Evolutionary conservation across 805 yeast genomes (phyloP).

Genomic region (Candida loeiensis): DNA sequence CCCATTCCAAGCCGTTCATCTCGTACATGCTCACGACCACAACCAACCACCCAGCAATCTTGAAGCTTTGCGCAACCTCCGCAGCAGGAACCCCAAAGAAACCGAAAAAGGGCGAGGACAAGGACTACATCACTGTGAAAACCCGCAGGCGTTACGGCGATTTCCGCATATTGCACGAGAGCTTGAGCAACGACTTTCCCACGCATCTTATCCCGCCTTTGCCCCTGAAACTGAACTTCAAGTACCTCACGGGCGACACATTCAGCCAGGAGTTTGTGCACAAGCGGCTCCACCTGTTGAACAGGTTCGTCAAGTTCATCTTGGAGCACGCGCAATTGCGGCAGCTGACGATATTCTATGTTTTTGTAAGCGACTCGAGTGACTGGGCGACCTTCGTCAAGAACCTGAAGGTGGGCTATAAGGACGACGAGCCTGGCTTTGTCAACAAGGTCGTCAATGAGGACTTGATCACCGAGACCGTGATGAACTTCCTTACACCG

Average conservation of each 20-base stretch:
- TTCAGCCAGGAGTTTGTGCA: constrained; percentile 81
- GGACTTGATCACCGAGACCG: constrained; percentile 84
- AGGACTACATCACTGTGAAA: constrained; percentile 29
- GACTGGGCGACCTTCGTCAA: constrained; percentile 72
- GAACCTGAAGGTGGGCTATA: constrained; percentile 40
- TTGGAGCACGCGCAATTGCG: constrained; percentile 70
- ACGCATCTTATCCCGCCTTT: constrained; percentile 87
- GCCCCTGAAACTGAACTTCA: constrained; percentile 88
- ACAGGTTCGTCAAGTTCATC: constrained; percentile 69
- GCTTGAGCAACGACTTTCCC: constrained; percentile 74
- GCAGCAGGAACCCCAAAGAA: constrained; percentile 6
- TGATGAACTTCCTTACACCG: constrained; percentile 90
- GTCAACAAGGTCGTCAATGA: constrained; percentile 47
- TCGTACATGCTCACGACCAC: constrained; percentile 65
- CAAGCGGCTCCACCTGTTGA: constrained; percentile 76
- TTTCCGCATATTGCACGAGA: constrained; percentile 72
- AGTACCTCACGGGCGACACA: constrained; percentile 90
- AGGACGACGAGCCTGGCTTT: constrained; percentile 16
- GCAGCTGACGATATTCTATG: constrained; percentile 64
- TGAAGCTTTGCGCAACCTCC: constrained; percentile 18
- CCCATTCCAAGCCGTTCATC: constrained; percentile 69
- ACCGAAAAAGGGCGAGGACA: constrained; percentile 6
- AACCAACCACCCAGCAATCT: constrained; percentile 59
- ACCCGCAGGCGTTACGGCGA: constrained; percentile 85
- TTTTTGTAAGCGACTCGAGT: constrained; percentile 63